These are phyloP conservation scores for Colletotrichum viniferum DNA, from an alignment of 2,329 filamentous ascomycete genomes.

Conservation along the genomic window DNA sequence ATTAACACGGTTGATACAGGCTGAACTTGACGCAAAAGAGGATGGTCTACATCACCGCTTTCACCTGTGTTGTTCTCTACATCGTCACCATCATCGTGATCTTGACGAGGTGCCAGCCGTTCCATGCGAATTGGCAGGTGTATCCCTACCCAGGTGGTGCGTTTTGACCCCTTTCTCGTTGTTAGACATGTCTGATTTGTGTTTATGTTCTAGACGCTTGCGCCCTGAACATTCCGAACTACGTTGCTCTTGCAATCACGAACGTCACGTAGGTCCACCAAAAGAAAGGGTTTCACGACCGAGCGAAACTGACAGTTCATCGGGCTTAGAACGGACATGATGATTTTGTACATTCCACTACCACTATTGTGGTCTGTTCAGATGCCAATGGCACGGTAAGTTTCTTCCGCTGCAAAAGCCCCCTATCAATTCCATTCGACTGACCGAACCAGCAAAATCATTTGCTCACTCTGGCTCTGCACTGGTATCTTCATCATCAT, in stretches of 20 bases:
- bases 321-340: slow-evolving; percentile 24
- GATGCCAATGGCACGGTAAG: slow-evolving; percentile 24
- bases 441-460: slow-evolving; percentile 25
- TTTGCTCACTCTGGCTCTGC: slow-evolving; percentile 28
- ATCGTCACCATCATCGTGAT: slow-evolving; percentile 26
- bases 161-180: neutral
- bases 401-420: neutral
- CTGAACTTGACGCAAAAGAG: slow-evolving; percentile 24
- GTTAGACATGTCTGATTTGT: neutral
- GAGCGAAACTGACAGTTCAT: neutral
- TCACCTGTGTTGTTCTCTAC: slow-evolving; percentile 19
- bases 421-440: neutral
- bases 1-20: neutral
- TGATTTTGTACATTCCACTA: slow-evolving; percentile 27
- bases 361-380: slow-evolving; percentile 27
- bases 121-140: slow-evolving; percentile 29
- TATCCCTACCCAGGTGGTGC: slow-evolving; percentile 28
- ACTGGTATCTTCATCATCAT: slow-evolving; percentile 30
- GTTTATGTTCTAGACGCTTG: slow-evolving; percentile 21
- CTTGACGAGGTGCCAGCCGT: slow-evolving; percentile 24
- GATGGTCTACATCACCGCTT: slow-evolving; percentile 23
- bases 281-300: neutral
- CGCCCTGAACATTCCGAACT: slow-evolving; percentile 21
- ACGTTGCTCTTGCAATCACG: slow-evolving; percentile 25
- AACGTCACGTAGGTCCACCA: slow-evolving; percentile 24